Base-by-base conservation (phyloP, 2,329 filamentous ascomycete species). In the Domatiomyces catenatus region DNA sequence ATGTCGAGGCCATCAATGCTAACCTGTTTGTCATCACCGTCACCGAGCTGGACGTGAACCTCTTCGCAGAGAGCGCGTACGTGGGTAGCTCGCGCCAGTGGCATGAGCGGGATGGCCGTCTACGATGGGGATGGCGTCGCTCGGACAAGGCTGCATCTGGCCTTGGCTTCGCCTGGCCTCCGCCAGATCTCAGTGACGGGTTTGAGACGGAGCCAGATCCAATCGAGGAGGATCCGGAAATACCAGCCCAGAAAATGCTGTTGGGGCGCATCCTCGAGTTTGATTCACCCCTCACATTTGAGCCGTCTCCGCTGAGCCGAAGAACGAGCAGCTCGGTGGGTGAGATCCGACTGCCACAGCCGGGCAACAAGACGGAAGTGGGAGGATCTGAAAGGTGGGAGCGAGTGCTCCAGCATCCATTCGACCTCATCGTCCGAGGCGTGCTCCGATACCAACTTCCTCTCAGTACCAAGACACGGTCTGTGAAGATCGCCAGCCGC, bases 31-130 rank as follows among this genome's bases (percentile, higher is more conserved):
- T 87, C 1, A 84, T 98, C 43, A 84, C 84, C 2, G 80, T 98
- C 39, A 81, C 85, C 56, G 81, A 89, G 46, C 83, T 93, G 62
- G 88, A 96, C 63, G 75, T 96, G 51, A 88, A 93, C 61, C 77
- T 98, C 28, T 96, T 96, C 66, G 92, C 92, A 26, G 94, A 93
- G 67, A 95, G 88, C 53, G 86, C 85, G 53, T 85, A 90, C 63
- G 84, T 90, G 10, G 85, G 86, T n/a, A 73, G 51, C 8, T 52
- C 46, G 32, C 42, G 49, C 32, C 19, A 56, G 46, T 51, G 57
- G 59, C 63, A 53, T 53, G 43, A 24, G 5, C 48, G 47, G 18
- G 49, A 60, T 42, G 66, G 66, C 52, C 63, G 58, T 28, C 63
- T 58, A 2, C 54, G 56, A 42, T 56, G 54, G 54, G 48, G 36